phyloP scores from a whole-genome alignment of 2,329 filamentous ascomycete species.

The Cladosporium halotolerans region DNA sequence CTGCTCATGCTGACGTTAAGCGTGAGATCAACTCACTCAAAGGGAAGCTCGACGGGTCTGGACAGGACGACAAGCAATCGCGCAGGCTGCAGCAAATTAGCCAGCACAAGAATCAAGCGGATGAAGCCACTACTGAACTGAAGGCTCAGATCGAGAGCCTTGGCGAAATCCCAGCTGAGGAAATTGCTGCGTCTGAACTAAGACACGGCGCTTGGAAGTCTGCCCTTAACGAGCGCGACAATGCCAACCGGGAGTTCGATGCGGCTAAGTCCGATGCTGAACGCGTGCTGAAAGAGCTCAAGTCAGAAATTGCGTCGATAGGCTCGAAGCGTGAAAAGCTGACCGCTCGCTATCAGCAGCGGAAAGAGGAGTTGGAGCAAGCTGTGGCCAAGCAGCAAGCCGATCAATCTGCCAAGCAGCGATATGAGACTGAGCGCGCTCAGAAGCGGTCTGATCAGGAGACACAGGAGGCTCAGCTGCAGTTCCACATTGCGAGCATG shows the following conservation, averaged over 20 bases:
- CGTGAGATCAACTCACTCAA: slow-evolving; percentile 69
- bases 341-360: slow-evolving; percentile 62
- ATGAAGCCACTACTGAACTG: slow-evolving; percentile 54
- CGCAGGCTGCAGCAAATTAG: slow-evolving; percentile 71
- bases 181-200: slow-evolving; percentile 52
- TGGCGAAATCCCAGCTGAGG: slow-evolving; percentile 57
- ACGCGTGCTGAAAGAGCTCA: slow-evolving; percentile 55
- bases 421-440: slow-evolving; percentile 28
- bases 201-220: slow-evolving; percentile 54
- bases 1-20: slow-evolving; percentile 58
- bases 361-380: slow-evolving; percentile 65
- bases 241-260: slow-evolving; percentile 52
- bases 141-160: slow-evolving; percentile 57
- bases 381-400: slow-evolving; percentile 64
- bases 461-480: slow-evolving; percentile 34
- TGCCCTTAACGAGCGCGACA: slow-evolving; percentile 46
- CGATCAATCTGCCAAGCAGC: slow-evolving; percentile 29
- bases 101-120: slow-evolving; percentile 65
- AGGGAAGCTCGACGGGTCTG: slow-evolving; percentile 58
- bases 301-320: slow-evolving; percentile 57
- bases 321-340: slow-evolving; percentile 68
- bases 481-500: slow-evolving; percentile 34
- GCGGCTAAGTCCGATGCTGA: slow-evolving; percentile 57
- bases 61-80: slow-evolving; percentile 67
- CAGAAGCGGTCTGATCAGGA: slow-evolving; percentile 26